Percentiles rank a stretch among this genome's conserved stretches.
Conservation (phyloP, 208 protist species). For the Porcisia deanei region DNA sequence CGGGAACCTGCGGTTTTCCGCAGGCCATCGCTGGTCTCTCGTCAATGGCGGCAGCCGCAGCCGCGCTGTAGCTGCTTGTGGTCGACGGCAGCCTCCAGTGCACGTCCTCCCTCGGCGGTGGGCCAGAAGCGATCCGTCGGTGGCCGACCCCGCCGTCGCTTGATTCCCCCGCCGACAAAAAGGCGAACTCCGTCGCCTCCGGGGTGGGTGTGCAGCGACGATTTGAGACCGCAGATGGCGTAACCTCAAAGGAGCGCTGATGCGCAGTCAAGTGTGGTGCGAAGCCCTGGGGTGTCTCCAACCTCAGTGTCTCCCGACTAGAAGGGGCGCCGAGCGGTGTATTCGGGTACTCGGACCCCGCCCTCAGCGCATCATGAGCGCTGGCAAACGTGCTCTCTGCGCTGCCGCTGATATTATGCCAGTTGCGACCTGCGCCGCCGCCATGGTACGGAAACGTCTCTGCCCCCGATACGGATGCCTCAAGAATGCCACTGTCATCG, state of each 20-base stretch:
- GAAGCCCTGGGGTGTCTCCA: neutral
- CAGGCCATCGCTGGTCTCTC: conserved; percentile 26
- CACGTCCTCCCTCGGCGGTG: neutral
- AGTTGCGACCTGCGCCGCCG: neutral
- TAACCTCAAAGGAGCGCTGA: conserved; percentile 35
- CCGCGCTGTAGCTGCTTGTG: neutral
- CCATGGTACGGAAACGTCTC: neutral
- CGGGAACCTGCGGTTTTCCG: conserved; percentile 22
- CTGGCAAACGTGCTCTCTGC: neutral
- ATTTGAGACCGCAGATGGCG: conserved; percentile 41
- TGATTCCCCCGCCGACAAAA: neutral
- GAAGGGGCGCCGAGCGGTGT: neutral
- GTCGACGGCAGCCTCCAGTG: neutral
- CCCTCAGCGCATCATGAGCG: neutral
- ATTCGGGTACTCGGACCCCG: neutral
- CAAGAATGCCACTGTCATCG: neutral
- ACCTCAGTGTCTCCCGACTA: neutral
- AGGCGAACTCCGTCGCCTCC: conserved; percentile 4
- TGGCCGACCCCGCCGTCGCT: neutral
- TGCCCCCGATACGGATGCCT: neutral
- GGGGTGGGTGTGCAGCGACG: conserved; percentile 8
- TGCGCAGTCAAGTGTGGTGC: neutral
- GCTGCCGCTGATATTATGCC: neutral
- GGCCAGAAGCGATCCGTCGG: neutral
- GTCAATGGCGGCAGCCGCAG: conserved; percentile 11